Evolutionary conservation across 371 early-diverging fungal genomes (phyloP), one percentile per base, ranked within the genome.

Genomic region (Rhizopus stolonifer): DNA sequence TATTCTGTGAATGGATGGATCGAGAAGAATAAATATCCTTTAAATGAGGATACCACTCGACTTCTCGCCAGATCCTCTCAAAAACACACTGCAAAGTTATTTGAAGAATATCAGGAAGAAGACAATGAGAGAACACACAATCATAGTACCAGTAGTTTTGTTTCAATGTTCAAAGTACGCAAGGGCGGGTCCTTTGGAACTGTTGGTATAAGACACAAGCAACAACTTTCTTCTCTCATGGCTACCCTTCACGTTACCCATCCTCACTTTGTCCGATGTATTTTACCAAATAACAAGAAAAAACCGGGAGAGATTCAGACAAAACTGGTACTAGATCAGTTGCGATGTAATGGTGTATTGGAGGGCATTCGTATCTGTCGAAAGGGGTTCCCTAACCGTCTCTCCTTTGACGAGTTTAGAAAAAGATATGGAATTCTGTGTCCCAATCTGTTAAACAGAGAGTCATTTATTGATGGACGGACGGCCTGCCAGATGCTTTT

Each of bases 231-330:
- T 15, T 72, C 85, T n/a, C 79, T 99, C 22, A 97, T 99, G 97
- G 77, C 83, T 14, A 91, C 93, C 56, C 80, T 99, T 1, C 83
- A 92, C 64, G 79, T 86, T 31, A 99, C 99, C 0, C 83, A 93
- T 55, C 99, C 99, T 5, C 99, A 99, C 74, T 99, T 99, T 84
- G 99, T 99, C 14, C 92, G 99, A 31, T 99, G 99, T 81, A 99
- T 99, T 52, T 72, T 99, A 34, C 99, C 99, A 14, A 99, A 99
- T 70, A 76, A 89, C 21, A 90, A 94, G 38, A 99, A 99, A 74
- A 84, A 81, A 32, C 78, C 95, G 0, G 91, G 90, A 7, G 85
- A 84, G 51, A 82, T 99, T 38, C 77, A 95, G 53, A 80, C 88
- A 15, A 82, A 81, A 8, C 73, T 95, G 23, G 97, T 99, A 0